Base-by-base conservation (phyloP, 1,139 yeast species). In the Taiozyma sp. region DNA sequence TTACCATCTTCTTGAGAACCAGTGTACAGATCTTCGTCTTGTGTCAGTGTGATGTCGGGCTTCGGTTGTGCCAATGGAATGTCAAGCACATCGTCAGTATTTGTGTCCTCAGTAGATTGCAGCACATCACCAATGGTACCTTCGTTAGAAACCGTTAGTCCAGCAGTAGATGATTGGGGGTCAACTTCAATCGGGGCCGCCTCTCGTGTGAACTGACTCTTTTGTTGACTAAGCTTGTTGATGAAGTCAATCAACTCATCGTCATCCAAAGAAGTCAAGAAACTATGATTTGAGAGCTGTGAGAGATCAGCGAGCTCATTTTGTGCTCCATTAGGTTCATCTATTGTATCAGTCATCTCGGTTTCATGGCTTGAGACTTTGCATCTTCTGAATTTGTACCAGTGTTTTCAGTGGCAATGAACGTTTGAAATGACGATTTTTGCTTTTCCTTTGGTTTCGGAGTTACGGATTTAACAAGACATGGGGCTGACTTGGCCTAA, bases 161-260 rank as follows among this genome's bases (percentile, higher is more conserved):
- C 24, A 27, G 34, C 8, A 28, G 10, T 6, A 23, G 43, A 36
- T 44, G 36, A 6, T 2, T 32, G 38, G 7, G 14, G 41, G 2
- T 12, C 41, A 16, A 6, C 8, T 4, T 38, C 41, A 19, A 8
- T 38, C 10, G 6, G 24, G 24, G 24, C 8, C 4, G 23, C 14
- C 13, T 38, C 41, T 19, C 9, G 41, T 38, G 24, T 38, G 10
- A 14, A 19, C 36, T 43, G 48, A 16, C 41, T 44, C 44, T 46
- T 48, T 48, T 57, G 59, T 52, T 68, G 72, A 51, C 74, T 70
- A 13, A 75, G 55, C 27, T 62, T 57, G 44, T 71, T 69, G 29
- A 77, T 70, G 53, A 72, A 71, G 1, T 70, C 68, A 7, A 77
- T 61, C 32, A 77, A 69, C 57, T 74, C 71, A 3, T 70, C 68